A percentile compares a stretch with the other conserved stretches of the same genome.
These are phyloP conservation scores for Populus simonii DNA, from an alignment of 345 rosid species.

Conservation along the genomic window DNA sequence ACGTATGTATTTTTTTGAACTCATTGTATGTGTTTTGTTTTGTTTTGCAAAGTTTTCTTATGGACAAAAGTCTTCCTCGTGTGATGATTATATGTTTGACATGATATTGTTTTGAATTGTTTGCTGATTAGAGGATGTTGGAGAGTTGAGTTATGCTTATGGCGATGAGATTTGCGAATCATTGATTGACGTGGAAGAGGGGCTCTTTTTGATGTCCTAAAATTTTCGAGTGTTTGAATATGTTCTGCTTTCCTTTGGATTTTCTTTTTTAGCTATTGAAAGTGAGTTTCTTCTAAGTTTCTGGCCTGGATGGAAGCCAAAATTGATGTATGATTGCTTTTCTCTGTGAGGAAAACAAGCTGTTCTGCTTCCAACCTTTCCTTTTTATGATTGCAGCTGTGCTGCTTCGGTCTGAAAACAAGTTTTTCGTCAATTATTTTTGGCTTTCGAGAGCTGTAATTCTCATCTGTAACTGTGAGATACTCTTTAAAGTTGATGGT, in stretches of 20 bases:
- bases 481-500: neutral
- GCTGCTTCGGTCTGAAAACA: neutral
- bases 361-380: neutral
- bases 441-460: neutral
- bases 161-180: neutral
- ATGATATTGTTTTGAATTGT: neutral
- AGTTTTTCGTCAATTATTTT: neutral
- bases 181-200: neutral
- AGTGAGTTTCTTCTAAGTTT: neutral
- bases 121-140: neutral
- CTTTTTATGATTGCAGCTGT: neutral
- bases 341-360: neutral
- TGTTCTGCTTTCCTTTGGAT: neutral
- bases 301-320: slow-evolving; percentile 5
- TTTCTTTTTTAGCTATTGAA: neutral
- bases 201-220: neutral
- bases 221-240: neutral
- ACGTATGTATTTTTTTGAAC: neutral
- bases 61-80: neutral
- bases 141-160: neutral
- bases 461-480: neutral
- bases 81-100: neutral
- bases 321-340: neutral
- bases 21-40: neutral
- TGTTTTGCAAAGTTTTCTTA: neutral